A percentile compares a stretch with the other conserved stretches of the same genome.
These are phyloP conservation scores for Backusella tuberculispora DNA, from an alignment of 192 early-diverging fungal species.

Conservation along the genomic window DNA sequence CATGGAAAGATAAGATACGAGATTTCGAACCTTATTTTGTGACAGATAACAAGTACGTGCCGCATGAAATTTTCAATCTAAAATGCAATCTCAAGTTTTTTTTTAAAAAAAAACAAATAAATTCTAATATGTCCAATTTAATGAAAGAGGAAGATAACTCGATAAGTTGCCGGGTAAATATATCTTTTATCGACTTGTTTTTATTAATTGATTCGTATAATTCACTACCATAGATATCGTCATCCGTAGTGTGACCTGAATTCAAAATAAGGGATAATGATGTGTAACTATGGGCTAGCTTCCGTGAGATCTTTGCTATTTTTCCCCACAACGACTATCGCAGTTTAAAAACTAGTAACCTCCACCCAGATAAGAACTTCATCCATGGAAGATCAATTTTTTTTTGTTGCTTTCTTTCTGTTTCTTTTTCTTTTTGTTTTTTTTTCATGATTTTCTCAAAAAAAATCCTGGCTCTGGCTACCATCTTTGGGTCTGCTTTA, in stretches of 20 bases:
- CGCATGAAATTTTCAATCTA: not conserved
- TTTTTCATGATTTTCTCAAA: constrained; percentile 9
- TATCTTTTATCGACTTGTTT: not conserved
- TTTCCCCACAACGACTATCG: not conserved
- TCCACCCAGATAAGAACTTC: not conserved
- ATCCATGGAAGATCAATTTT: not conserved
- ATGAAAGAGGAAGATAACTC: not conserved
- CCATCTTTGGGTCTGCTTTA: not conserved
- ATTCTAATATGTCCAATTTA: not conserved
- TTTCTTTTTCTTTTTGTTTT: not conserved
- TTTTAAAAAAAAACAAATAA: constrained; percentile 13
- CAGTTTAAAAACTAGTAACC: not conserved
- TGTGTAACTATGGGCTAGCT: not conserved
- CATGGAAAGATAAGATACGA: constrained; percentile 23
- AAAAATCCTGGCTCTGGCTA: not conserved
- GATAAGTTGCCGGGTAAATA: not conserved
- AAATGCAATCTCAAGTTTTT: not conserved
- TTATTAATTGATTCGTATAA: not conserved
- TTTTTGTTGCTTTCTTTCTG: not conserved
- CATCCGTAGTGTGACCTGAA: not conserved
- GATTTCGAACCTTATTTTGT: constrained; percentile 16
- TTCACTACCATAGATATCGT: not conserved
- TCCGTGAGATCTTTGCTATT: constrained; percentile 2
- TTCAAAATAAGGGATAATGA: constrained; percentile 5
- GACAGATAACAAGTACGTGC: constrained; percentile 13